A percentile compares a stretch with the other conserved stretches of the same genome.
Evolutionary conservation across 495 filamentous ascomycete species (phyloP).

Genomic region (Coniosporium apollinis): DNA sequence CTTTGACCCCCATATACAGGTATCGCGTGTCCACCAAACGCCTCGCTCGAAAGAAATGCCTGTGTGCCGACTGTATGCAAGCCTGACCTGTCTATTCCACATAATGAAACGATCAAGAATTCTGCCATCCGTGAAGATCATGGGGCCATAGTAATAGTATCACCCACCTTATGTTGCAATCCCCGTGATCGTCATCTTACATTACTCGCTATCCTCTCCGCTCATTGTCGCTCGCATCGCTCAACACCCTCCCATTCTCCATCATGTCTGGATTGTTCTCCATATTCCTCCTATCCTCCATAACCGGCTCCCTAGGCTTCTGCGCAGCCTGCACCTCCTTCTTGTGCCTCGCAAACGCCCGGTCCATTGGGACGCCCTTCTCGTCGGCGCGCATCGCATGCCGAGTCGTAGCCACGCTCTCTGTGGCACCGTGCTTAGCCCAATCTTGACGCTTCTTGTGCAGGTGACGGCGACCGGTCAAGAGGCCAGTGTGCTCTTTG

Average conservation of each 20-base stretch:
- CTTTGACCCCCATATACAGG: no score
- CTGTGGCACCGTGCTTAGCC: slow-evolving; percentile 7
- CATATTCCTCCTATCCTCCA: slow-evolving; percentile 3
- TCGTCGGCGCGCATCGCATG: slow-evolving; percentile 1
- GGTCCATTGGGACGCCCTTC: slow-evolving; percentile 3
- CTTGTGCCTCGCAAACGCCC: slow-evolving; percentile 3
- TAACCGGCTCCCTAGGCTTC: slow-evolving; percentile 5
- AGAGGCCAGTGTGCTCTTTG: background rate
- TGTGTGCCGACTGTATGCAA: no score
- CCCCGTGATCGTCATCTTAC: no score
- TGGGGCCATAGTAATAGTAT: no score
- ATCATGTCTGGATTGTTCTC: background rate
- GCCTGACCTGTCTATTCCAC: no score
- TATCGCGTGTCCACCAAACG: no score
- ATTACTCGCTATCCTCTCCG: no score
- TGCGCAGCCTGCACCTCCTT: slow-evolving; percentile 6
- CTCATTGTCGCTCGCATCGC: background rate
- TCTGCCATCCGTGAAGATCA: no score
- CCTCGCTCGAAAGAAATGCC: no score
- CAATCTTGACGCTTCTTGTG: slow-evolving; percentile 3
- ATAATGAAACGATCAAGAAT: no score
- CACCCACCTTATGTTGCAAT: no score
- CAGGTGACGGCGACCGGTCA: slow-evolving; percentile 2
- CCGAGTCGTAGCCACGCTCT: slow-evolving; percentile 4
- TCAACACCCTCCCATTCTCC: slow-evolving; percentile 1